These are phyloP conservation scores for Penicillium pancosmium DNA, from an alignment of 495 filamentous ascomycete species.

Conservation along the genomic window DNA sequence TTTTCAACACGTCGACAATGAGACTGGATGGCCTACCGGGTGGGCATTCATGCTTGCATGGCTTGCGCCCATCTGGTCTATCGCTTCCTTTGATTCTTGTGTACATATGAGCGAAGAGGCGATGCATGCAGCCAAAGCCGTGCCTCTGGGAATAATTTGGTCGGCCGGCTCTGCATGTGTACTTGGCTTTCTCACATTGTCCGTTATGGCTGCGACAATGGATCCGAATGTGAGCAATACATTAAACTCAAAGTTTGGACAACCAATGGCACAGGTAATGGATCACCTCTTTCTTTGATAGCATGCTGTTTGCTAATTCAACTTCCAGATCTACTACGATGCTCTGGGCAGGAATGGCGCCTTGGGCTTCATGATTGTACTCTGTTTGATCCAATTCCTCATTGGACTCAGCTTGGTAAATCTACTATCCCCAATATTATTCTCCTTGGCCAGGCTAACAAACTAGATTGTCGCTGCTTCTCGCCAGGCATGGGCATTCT, in stretches of 20 bases:
- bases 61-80: slow-evolving; percentile 69
- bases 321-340: slow-evolving; percentile 44
- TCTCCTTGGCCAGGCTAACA: slow-evolving; percentile 1
- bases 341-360: slow-evolving; percentile 45
- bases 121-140: slow-evolving; percentile 60
- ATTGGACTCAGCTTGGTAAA: slow-evolving; percentile 44
- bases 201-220: slow-evolving; percentile 45
- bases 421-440: neutral
- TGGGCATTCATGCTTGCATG: slow-evolving; percentile 69
- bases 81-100: slow-evolving; percentile 56
- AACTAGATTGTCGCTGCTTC: slow-evolving; percentile 53
- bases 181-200: slow-evolving; percentile 60
- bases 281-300: neutral
- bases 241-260: slow-evolving; percentile 36
- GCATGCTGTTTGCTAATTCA: neutral
- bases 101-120: slow-evolving; percentile 69
- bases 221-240: slow-evolving; percentile 35
- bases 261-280: slow-evolving; percentile 49
- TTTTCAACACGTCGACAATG: slow-evolving; percentile 50
- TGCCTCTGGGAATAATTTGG: slow-evolving; percentile 61
- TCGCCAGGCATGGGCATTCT: slow-evolving; percentile 63
- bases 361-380: slow-evolving; percentile 46
- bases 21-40: slow-evolving; percentile 61
- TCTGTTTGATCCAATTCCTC: slow-evolving; percentile 45
- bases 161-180: slow-evolving; percentile 36